Evolutionary conservation across 2,329 filamentous ascomycete species (phyloP).

Genomic region (Daldinia sp.): DNA sequence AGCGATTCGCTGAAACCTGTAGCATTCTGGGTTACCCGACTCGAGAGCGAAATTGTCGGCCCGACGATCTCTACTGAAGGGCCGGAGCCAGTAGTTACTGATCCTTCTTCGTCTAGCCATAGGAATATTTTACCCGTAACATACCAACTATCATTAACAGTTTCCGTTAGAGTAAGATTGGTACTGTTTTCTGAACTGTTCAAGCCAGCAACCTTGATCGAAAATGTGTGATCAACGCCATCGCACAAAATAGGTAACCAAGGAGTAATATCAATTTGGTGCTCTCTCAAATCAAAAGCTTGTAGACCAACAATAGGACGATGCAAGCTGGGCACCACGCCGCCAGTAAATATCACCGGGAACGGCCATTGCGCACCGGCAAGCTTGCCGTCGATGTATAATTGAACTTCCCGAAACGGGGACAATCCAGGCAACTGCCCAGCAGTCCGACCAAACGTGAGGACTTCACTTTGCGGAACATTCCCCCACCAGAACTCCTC

Average conservation of each 20-base stretch:
- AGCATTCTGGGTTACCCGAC: constrained; percentile 50
- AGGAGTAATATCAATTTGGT: constrained; percentile 73
- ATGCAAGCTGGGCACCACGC: constrained; percentile 72
- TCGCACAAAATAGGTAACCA: constrained; percentile 67
- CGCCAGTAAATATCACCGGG: constrained; percentile 73
- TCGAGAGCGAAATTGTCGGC: constrained; percentile 58
- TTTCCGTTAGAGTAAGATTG: constrained; percentile 57
- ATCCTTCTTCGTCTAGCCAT: constrained; percentile 60
- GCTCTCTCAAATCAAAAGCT: constrained; percentile 71
- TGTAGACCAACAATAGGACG: constrained; percentile 73
- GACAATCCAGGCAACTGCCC: constrained; percentile 69
- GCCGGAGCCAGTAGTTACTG: constrained; percentile 59
- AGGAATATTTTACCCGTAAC: constrained; percentile 71
- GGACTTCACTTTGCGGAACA: constrained; percentile 66
- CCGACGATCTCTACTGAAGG: constrained; percentile 46
- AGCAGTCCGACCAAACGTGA: constrained; percentile 63
- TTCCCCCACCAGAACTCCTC: constrained; percentile 90
- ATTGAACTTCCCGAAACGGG: constrained; percentile 73
- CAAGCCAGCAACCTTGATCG: constrained; percentile 66
- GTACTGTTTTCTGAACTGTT: constrained; percentile 55
- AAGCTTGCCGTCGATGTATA: constrained; percentile 67
- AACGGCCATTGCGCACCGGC: constrained; percentile 73
- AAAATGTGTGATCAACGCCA: constrained; percentile 63
- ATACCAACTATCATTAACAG: constrained; percentile 68
- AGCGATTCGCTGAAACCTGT: constrained; percentile 66